Base-by-base conservation (phyloP, 1,284 basidiomycete species). In the Coniferiporia weirii region DNA sequence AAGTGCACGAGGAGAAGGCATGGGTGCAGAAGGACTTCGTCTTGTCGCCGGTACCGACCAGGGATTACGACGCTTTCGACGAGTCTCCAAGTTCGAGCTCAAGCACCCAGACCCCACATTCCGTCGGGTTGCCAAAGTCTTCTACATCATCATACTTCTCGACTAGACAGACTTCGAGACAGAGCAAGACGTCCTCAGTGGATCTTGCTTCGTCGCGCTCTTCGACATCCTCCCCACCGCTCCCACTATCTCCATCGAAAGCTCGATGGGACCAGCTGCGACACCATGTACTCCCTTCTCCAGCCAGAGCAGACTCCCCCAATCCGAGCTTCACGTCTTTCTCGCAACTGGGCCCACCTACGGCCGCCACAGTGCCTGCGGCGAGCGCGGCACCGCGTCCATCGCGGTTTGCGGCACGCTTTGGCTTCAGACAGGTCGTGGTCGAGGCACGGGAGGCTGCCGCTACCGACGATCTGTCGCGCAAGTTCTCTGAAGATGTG, bases 351-450 rank as follows among this genome's bases (percentile, higher is more conserved):
- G 64, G 63, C 66, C 63, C 51, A 70, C 65, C 49, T 64, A 63
- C 52, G 70, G 66, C 59, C 64, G 7, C 66, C 2, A 68, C 73
- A 6, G 66, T 70, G 70, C 66, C 49, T 64, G 63, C 52, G 70
- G 66, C 59, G 65, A 5, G 65, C 2, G 68, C 73, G 6, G 66
- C 70, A 0, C 79, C 82, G 2, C 82, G 81, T 61, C 74, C 75
- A 5, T 83, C 81, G 52, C 73, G 79, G n/a, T 74, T 86, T 52
- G 77, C 77, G 4, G 75, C 75, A 38, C 72, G 74, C 52, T 71
- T 82, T 12, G 82, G 79, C 0, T 82, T 86, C 64, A 75, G 80
- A 35, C 81, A 85, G 32, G 80, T 84, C 6, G 83, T 85, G 0
- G 83, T 85, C 17, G 77, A 81, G 54, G 83, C 74, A 1, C 77